These are phyloP conservation scores for Tinospora cordifolia DNA, from an alignment of 164 flowering plant genomes.

Conservation along the genomic window DNA sequence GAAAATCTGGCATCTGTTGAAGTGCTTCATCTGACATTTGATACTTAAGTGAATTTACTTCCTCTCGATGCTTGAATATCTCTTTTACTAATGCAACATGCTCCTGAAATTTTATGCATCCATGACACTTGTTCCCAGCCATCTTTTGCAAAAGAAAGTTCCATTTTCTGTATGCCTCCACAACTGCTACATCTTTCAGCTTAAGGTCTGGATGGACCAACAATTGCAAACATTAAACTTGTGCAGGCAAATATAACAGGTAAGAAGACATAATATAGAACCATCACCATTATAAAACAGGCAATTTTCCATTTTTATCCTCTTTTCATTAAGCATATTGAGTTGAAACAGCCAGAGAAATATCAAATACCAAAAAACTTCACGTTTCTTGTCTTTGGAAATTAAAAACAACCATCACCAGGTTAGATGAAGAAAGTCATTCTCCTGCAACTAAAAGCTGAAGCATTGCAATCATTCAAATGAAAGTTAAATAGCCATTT, in stretches of 20 bases:
- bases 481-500: too few relatives aligned
- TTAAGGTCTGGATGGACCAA: slow-evolving; percentile 59
- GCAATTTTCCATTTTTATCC: too few relatives aligned
- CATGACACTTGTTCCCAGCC: slow-evolving; percentile 81
- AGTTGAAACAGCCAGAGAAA: too few relatives aligned
- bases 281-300: not conserved
- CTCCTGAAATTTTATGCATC: slow-evolving; percentile 72
- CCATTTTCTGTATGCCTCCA: slow-evolving; percentile 58
- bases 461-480: too few relatives aligned
- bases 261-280: not conserved
- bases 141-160: slow-evolving; percentile 52
- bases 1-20: slow-evolving; percentile 96
- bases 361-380: too few relatives aligned
- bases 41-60: slow-evolving; percentile 57
- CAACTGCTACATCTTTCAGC: slow-evolving; percentile 59
- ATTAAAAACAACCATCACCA: too few relatives aligned
- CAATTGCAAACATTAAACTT: slow-evolving; percentile 2
- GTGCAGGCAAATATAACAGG: not conserved
- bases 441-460: too few relatives aligned
- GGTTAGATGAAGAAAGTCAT: too few relatives aligned
- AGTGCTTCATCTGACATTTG: slow-evolving; percentile 99
- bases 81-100: slow-evolving; percentile 59
- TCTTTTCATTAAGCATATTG: too few relatives aligned
- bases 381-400: too few relatives aligned
- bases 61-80: slow-evolving; percentile 48